phyloP scores from a whole-genome alignment of 1,284 basidiomycete species.

The Tylopilus sp. region DNA sequence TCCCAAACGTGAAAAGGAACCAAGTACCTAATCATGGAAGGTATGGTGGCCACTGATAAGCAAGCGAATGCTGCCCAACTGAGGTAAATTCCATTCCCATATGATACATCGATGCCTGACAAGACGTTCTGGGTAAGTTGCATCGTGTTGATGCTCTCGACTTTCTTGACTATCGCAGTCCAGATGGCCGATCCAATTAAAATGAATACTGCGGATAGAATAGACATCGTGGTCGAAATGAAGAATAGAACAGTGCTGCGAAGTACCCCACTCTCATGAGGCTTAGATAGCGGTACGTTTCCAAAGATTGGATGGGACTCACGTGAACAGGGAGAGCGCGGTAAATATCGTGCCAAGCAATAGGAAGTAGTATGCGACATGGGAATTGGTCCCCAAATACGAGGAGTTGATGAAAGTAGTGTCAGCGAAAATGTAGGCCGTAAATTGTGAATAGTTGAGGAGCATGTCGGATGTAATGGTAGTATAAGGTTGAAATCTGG shows the following conservation, averaged over 20 bases:
- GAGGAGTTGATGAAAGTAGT: slow-evolving; percentile 58
- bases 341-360: slow-evolving; percentile 68
- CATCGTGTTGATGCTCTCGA: slow-evolving; percentile 54
- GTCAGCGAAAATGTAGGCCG: slow-evolving; percentile 49
- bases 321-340: slow-evolving; percentile 61
- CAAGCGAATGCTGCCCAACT: slow-evolving; percentile 69
- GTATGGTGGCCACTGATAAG: slow-evolving; percentile 58
- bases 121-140: slow-evolving; percentile 42
- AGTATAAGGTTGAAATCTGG: slow-evolving; percentile 58
- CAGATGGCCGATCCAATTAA: slow-evolving; percentile 71
- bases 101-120: slow-evolving; percentile 58
- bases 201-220: slow-evolving; percentile 57
- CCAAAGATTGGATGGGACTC: slow-evolving; percentile 19
- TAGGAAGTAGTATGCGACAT: slow-evolving; percentile 71
- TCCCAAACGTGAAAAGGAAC: background rate
- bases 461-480: slow-evolving; percentile 64
- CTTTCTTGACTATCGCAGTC: slow-evolving; percentile 69
- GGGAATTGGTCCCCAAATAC: slow-evolving; percentile 60
- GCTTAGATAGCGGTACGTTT: slow-evolving; percentile 8
- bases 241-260: slow-evolving; percentile 66
- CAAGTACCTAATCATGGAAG: slow-evolving; percentile 67
- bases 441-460: slow-evolving; percentile 54
- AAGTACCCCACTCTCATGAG: slow-evolving; percentile 52
- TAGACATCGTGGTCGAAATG: slow-evolving; percentile 58
- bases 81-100: slow-evolving; percentile 60